Evolutionary conservation across 352 stramenopile genomes (phyloP).

Genomic region (Pythium guiyangense): DNA sequence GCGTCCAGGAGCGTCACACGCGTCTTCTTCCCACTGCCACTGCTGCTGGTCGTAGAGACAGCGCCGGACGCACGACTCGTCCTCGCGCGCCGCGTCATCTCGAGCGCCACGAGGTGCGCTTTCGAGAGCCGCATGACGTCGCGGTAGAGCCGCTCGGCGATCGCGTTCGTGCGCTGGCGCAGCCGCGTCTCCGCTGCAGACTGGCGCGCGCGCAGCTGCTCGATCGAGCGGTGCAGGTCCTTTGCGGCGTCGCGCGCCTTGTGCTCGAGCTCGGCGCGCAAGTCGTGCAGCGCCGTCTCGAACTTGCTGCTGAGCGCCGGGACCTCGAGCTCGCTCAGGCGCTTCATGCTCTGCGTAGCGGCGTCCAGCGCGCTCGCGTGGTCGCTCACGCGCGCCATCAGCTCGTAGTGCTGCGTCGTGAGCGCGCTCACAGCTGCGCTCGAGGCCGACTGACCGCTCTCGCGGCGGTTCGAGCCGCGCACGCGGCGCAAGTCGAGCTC

Average conservation of each 20-base stretch:
- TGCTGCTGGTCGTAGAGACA: too few relatives aligned
- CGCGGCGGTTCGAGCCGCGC: conserved; percentile 29
- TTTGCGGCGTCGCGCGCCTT: too few relatives aligned
- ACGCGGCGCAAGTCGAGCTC: too few relatives aligned
- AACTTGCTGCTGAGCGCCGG: conserved; percentile 32
- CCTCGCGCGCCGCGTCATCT: conserved; percentile 27
- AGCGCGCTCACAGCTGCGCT: conserved; percentile 21
- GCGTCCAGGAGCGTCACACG: conserved; percentile 26
- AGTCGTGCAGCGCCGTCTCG: conserved; percentile 33
- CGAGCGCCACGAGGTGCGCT: conserved; percentile 34
- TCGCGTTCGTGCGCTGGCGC: conserved; percentile 21
- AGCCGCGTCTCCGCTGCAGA: conserved; percentile 23
- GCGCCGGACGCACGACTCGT: background rate
- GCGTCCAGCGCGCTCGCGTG: conserved; percentile 25
- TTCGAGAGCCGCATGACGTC: conserved; percentile 46
- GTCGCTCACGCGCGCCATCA: conserved; percentile 22
- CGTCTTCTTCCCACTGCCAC: conserved; percentile 5
- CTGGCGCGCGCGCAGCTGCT: too few relatives aligned
- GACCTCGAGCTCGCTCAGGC: conserved; percentile 36
- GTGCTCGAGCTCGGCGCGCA: too few relatives aligned
- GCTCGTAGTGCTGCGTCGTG: conserved; percentile 24
- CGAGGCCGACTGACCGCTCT: conserved; percentile 22
- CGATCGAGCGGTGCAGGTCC: too few relatives aligned
- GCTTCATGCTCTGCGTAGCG: conserved; percentile 21
- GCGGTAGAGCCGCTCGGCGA: conserved; percentile 38